Percentiles rank a stretch among this genome's conserved stretches.
These are phyloP conservation scores for Eleusine indica DNA, from an alignment of 176 grass and related monocot species.

Conservation along the genomic window DNA sequence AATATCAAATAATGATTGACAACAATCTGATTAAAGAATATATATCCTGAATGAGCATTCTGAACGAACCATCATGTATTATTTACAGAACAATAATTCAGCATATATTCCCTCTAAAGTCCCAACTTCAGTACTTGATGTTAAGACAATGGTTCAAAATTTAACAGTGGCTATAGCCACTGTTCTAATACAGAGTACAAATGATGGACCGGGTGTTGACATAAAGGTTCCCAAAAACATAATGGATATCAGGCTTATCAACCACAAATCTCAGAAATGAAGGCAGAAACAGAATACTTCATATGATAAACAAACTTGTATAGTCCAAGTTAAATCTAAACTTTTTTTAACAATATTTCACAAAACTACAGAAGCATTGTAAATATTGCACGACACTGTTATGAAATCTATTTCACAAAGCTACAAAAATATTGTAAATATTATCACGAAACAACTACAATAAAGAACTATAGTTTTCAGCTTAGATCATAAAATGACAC, in stretches of 20 bases:
- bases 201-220: not conserved
- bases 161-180: not conserved
- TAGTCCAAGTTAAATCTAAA: not conserved
- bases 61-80: not conserved
- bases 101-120: not conserved
- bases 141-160: not conserved
- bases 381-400: not conserved
- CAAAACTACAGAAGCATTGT: not conserved
- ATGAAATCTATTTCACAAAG: no score
- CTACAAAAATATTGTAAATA: no score
- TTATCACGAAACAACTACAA: no score
- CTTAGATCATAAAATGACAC: no score
- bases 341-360: not conserved
- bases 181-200: not conserved
- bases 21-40: not conserved
- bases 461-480: no score
- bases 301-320: not conserved
- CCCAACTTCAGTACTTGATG: not conserved
- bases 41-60: not conserved
- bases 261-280: not conserved
- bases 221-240: not conserved
- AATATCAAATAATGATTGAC: not conserved
- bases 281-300: not conserved
- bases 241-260: not conserved
- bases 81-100: constrained; percentile 17